Base-by-base conservation (phyloP, 1,284 basidiomycete genomes). In the Athelia psychrophila region DNA sequence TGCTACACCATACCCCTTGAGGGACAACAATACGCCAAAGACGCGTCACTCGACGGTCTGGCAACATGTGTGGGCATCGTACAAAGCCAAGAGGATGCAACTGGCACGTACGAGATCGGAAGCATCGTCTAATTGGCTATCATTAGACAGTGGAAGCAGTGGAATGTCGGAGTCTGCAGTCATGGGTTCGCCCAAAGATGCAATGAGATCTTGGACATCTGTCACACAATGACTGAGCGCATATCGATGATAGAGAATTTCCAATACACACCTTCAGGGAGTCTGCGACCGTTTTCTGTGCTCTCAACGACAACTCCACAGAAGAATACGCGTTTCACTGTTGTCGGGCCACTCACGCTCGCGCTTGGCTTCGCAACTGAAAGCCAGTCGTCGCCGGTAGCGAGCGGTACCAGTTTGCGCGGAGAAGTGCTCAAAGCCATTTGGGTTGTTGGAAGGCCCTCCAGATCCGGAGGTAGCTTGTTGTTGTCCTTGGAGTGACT, bases 241-340 rank as follows among this genome's bases (percentile, higher is more conserved):
- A 47, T 19, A 13, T 42, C 20, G n/a, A 6, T n/a, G n/a, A 8
- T 23, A 13, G 20, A 44, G 24, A 46, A 27, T 5, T 12, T 23
- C 50, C 18, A 53, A 33, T 16, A 69, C 75, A 53, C 60, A 86
- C 89, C 90, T 69, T 85, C 81, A 42, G 86, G 77, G 50, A 91
- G 76, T 54, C 80, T 77, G 58, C 74, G 77, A 2, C 84, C 86
- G 59, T 79, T 77, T 54, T 86, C 84, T 35, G 84, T 81, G 48
- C 84, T 86, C 67, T 92, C 89, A 24, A 92, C 86, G 19, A 92
- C 88, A 30, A 92, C 87, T 33, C 85, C 86, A 59, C 86, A 90
- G 66, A 85, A 89, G 68, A 91, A 92, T 25, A 83, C 84, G 63
- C 89, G 85, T 64, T 77, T 85, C 2, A 84, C 91, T 55, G 77